phyloP scores from a whole-genome alignment of 1,284 basidiomycete genomes.

The Malassezia cuniculi region DNA sequence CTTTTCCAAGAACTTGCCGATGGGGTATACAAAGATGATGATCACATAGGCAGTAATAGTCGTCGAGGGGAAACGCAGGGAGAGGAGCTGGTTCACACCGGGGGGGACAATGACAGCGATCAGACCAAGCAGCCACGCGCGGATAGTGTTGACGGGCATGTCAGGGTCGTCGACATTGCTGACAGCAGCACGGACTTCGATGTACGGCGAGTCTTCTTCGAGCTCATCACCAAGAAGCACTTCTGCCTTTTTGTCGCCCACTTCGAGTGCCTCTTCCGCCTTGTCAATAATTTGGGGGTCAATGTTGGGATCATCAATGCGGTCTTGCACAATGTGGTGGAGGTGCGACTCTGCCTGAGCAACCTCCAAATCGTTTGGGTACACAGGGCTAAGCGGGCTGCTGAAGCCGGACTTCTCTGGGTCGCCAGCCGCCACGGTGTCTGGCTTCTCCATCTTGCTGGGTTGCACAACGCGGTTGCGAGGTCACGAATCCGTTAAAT shows the following conservation, averaged over 20 bases:
- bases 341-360: constrained; percentile 7
- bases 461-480: too few species aligned
- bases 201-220: constrained; percentile 35
- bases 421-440: too few species aligned
- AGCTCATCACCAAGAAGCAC: constrained; percentile 12
- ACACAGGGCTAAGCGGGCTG: too few species aligned
- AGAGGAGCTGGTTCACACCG: constrained; percentile 31
- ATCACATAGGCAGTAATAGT: constrained; percentile 25
- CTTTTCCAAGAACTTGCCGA: constrained; percentile 22
- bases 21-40: constrained; percentile 26
- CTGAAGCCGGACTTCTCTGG: too few species aligned
- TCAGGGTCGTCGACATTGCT: constrained; percentile 34
- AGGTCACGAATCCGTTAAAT: too few species aligned
- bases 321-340: constrained; percentile 1
- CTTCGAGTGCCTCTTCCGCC: constrained; percentile 15
- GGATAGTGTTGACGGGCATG: constrained; percentile 34
- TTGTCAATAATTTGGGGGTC: constrained; percentile 10
- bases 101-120: constrained; percentile 23
- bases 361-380: too few species aligned
- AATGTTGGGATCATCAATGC: constrained; percentile 18
- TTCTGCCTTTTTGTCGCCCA: constrained; percentile 14
- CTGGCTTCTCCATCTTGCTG: too few species aligned
- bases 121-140: constrained; percentile 27
- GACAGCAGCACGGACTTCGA: constrained; percentile 35
- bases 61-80: constrained; percentile 29